Evolutionary conservation across 768 basidiomycete species (phyloP), one percentile per base, ranked within the genome.

Genomic region (Xerocomus brunneocitrinus): DNA sequence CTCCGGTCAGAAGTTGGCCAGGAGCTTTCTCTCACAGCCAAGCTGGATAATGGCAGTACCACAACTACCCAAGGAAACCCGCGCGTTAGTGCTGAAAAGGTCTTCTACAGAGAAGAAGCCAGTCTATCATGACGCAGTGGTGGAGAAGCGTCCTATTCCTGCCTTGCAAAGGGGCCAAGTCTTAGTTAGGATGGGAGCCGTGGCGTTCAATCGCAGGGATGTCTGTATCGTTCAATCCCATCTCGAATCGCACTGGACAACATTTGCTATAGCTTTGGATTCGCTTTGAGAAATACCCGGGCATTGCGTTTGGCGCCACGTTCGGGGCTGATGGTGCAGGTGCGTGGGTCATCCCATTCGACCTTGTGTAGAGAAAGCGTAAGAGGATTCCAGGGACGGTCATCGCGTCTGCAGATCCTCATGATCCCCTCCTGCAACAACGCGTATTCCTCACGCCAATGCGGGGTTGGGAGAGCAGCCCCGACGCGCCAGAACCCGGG

Each of bases 261-360:
- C 7, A 45, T 30, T 13, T 27, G 16, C 57, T 47, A 7, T 32
- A 91, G 88, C 72, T 89, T 10, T 91, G 89, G 89, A 81, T 87
- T 32, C 76, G 87, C 24, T 78, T 76, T 52, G 85, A 85, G 9
- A 69, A 73, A 62, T 90, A 91, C 60, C 87, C 89, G 0, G 73
- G 74, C 8, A 83, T 90, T 42, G 69, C 67, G 2, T 65, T 79
- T 30, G 88, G 81, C 16, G 79, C 73, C 49, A 79, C 82, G 16
- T 76, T 87, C 9, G 89, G 89, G 13, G 76, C 82, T 25, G 89
- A 91, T 59, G 89, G 84, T 24, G 87, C 85, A 66, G 89, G 89
- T 84, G 54, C 49, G 46, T 35, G 24, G 32, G 27, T 13, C n/a
- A 24, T 25, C 24, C 22, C n/a, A 24, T 50, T 42, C 31, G 16